Percentiles rank a stretch among this genome's conserved stretches.
phyloP scores from a whole-genome alignment of 257 asterid species.

The Capsicum chinense region DNA sequence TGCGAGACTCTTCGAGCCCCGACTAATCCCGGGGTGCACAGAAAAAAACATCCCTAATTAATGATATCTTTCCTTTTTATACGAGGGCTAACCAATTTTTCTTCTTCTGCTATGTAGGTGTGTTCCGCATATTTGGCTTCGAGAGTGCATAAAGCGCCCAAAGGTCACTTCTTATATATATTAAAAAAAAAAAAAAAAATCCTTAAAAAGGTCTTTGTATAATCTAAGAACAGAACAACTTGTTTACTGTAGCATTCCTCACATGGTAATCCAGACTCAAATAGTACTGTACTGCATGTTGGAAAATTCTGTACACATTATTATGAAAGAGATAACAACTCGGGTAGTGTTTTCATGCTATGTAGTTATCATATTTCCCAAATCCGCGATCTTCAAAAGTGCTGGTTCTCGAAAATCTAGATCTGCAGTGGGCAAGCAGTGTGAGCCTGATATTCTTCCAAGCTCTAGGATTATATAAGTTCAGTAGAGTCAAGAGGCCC shows the following conservation, averaged over 20 bases:
- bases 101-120: slow-evolving; percentile 51
- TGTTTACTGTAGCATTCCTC: too few relatives aligned
- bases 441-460: not conserved
- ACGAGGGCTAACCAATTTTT: not conserved
- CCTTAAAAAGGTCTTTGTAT: not conserved
- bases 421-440: not conserved
- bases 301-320: not conserved
- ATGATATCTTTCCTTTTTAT: not conserved
- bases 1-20: too few relatives aligned
- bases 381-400: not conserved
- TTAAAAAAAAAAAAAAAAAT: too few relatives aligned
- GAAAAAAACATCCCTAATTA: too few relatives aligned
- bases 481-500: not conserved
- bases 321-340: not conserved
- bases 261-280: not conserved
- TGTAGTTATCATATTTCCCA: not conserved
- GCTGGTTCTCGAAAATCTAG: not conserved
- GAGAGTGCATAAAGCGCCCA: slow-evolving; percentile 58
- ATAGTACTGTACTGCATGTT: not conserved
- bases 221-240: not conserved
- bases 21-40: too few relatives aligned
- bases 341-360: slow-evolving; percentile 10
- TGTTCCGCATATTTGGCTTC: slow-evolving; percentile 87
- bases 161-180: not conserved
- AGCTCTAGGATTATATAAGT: not conserved